Percentiles rank a stretch among this genome's conserved stretches.
Evolutionary conservation across 441 rosid species (phyloP).

Genomic region (Raphanus hybrid): DNA sequence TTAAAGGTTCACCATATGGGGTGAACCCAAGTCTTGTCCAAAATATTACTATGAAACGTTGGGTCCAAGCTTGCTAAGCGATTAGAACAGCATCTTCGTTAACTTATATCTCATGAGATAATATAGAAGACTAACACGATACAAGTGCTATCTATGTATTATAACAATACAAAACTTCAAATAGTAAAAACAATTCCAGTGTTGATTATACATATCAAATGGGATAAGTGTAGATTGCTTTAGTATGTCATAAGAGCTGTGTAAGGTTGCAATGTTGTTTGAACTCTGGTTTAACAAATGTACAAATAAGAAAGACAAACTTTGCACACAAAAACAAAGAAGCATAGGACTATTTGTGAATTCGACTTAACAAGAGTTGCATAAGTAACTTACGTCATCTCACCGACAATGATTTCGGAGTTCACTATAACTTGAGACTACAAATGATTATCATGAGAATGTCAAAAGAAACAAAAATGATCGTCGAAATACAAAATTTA

Average conservation of each 20-base stretch:
- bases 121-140: neutral
- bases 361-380: neutral
- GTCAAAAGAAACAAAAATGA: neutral
- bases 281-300: conserved; percentile 1
- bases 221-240: neutral
- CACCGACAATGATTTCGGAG: neutral
- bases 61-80: neutral
- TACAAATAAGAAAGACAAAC: neutral
- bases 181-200: too few species aligned
- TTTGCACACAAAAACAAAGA: neutral
- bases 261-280: neutral
- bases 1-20: too few species aligned
- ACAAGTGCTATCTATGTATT: neutral
- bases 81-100: neutral
- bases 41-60: neutral
- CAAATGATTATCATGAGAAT: neutral
- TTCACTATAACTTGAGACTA: neutral
- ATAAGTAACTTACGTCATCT: neutral
- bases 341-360: neutral
- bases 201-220: too few species aligned
- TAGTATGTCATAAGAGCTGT: neutral
- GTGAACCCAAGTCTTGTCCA: too few species aligned
- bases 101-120: neutral
- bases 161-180: neutral
- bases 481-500: neutral